Evolutionary conservation across 768 basidiomycete genomes (phyloP), one percentile per base, ranked within the genome.

Genomic region (Serendipita indica): DNA sequence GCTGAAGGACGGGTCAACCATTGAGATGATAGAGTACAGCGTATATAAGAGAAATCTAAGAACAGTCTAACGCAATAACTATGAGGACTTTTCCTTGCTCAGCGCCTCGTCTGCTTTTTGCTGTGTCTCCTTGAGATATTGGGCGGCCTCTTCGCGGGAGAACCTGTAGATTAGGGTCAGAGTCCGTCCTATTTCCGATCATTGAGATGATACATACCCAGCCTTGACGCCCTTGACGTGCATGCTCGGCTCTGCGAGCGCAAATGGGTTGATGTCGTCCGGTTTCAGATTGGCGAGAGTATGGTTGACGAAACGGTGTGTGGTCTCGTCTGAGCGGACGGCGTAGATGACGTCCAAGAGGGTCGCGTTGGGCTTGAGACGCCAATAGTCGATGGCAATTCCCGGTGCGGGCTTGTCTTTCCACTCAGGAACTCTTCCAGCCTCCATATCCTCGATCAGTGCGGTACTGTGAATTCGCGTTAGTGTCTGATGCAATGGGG

Each of bases 371-470:
- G 78, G 71, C 2, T 69, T 67, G 32, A 94, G 75, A 22, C 91
- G 80, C 90, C 94, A 98, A 71, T 97, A 97, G 67, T 97, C 92
- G 62, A 89, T 91, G 5, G 93, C 86, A 67, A 97, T 94, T 65
- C 79, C 74, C 0, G 92, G 93, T 3, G 91, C 88, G 34, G 85
- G 78, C 65, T 75, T 70, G 66, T 84, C 72, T 57, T 59, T 80
- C 89, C 90, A 93, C 67, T 84, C 81, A 0, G 90, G 89, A 58
- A 94, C 74, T 52, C 76, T 80, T 14, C 89, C 89, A 3, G 76
- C 75, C 65, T 93, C 86, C 37, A 99, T 74, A 60, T 97, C 91
- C 39, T 79, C 67, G 62, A 97, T 89, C 65, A 84, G 83, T 59
- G 79, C 79, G 2, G 92, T 89, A 69, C 86, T 87, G 63, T 34